Base-by-base conservation (phyloP, 768 basidiomycete species). In the Mycena albidolilacea region DNA sequence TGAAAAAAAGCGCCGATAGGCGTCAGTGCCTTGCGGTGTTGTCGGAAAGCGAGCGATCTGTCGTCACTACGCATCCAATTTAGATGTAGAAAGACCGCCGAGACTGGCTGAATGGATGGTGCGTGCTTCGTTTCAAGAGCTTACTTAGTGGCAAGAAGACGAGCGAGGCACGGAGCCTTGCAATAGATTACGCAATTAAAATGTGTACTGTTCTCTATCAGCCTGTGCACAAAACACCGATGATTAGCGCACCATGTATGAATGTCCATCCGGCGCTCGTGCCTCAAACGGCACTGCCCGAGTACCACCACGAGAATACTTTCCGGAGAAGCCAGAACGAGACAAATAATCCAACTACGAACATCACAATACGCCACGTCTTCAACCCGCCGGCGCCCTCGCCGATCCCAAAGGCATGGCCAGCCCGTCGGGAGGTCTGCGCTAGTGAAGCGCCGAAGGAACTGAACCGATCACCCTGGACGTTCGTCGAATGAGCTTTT, bases 361-460 rank as follows among this genome's bases (percentile, higher is more conserved):
- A 87, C 68, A 90, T 80, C 14, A 91, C 93, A 54, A 94, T 88
- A 39, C 92, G 86, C 84, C 89, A 92, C 52, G 92, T 90, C 80
- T 90, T 92, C 52, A 93, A 83, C 14, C 91, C 88, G 0, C 92
- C 91, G 39, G 88, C 82, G 7, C 89, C 89, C n/a, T 73, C 64
- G 17, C 72, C 72, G 61, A 92, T 85, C 21, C 94, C 94, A 75
- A 95, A 95, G 0, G 92, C 93, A 69, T 93, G 90, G 17, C 88
- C 89, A 14, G 92, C 92, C 67, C 92, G 89, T 68, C 89, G 87
- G 8, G 92, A 91, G 0, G 94, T 91, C 71, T 93, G 90, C 1
- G 89, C 83, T 21, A 96, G 84, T 1, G 90, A 87, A 23, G 84
- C 81, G 37, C 89, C 90, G 73, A 96, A 92, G 3, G 89, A 88